A percentile compares a stretch with the other conserved stretches of the same genome.
Conservation (phyloP, 345 rosid species). For the Hibiscus tridactylites region DNA sequence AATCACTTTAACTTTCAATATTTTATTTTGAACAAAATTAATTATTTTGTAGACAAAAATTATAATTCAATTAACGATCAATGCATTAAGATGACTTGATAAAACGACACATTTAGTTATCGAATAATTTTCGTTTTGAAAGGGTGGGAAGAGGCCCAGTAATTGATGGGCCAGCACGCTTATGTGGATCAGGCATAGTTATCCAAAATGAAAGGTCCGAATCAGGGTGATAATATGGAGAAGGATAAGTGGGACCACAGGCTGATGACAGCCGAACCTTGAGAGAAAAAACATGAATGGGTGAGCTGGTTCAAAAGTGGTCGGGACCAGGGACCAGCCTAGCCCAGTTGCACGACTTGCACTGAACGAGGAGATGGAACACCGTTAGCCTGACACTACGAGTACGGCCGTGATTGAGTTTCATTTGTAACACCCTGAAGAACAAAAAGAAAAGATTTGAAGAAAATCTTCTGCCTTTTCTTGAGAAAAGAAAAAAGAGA, state of each 20-base stretch:
- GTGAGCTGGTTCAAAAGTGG: slow-evolving; percentile 24
- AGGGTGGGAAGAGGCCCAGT: background rate
- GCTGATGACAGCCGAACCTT: background rate
- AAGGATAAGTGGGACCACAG: background rate
- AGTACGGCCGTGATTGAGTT: slow-evolving; percentile 31
- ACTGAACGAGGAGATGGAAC: slow-evolving; percentile 2
- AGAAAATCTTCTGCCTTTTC: slow-evolving; percentile 15
- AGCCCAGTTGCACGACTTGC: slow-evolving; percentile 8
- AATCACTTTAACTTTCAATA: too few relatives aligned
- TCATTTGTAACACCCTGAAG: background rate
- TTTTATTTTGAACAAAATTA: too few relatives aligned
- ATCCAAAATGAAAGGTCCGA: slow-evolving; percentile 18
- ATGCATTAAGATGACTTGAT: too few relatives aligned
- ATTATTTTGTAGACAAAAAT: too few relatives aligned
- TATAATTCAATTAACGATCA: too few relatives aligned
- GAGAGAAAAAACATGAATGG: background rate
- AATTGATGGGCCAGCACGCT: background rate
- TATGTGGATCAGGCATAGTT: background rate
- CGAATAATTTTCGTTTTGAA: too few relatives aligned
- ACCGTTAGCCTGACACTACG: slow-evolving; percentile 29
- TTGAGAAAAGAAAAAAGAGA: background rate
- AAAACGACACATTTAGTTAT: too few relatives aligned
- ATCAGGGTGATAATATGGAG: background rate
- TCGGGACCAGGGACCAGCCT: background rate
- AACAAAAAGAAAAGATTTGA: background rate